These are phyloP conservation scores for Anthostomella pinea DNA, from an alignment of 2,329 filamentous ascomycete species.

Conservation along the genomic window DNA sequence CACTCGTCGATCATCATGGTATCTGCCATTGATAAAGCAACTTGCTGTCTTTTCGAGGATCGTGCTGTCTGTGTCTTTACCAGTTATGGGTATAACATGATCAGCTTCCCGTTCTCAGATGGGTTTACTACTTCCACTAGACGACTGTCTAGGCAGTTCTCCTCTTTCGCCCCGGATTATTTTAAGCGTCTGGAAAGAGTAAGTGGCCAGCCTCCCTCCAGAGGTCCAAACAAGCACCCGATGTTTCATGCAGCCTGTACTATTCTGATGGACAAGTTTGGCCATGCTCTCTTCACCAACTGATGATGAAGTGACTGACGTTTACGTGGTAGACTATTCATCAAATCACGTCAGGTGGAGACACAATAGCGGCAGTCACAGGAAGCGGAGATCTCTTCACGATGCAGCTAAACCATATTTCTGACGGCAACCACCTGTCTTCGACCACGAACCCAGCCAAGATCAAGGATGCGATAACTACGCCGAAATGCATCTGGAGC, in stretches of 20 bases:
- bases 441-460: constrained; percentile 93
- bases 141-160: constrained; percentile 49
- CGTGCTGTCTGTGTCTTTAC: constrained; percentile 91
- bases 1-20: constrained; percentile 69
- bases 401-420: constrained; percentile 68
- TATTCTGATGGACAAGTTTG: no score
- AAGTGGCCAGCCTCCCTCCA: no score
- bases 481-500: constrained; percentile 82
- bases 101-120: constrained; percentile 75
- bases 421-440: constrained; percentile 56
- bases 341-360: constrained; percentile 79
- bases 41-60: constrained; percentile 79
- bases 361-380: constrained; percentile 87
- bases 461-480: constrained; percentile 77
- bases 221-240: no score
- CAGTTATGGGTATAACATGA: constrained; percentile 91
- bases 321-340: no score
- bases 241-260: no score
- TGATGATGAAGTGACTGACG: no score
- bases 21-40: constrained; percentile 86
- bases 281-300: no score
- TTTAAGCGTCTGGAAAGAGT: constrained; percentile 59
- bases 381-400: constrained; percentile 85
- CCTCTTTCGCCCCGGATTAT: constrained; percentile 64
- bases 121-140: constrained; percentile 69